Evolutionary conservation across 2,329 filamentous ascomycete genomes (phyloP), one percentile per base, ranked within the genome.

Genomic region (Rugonectria rugulosa): DNA sequence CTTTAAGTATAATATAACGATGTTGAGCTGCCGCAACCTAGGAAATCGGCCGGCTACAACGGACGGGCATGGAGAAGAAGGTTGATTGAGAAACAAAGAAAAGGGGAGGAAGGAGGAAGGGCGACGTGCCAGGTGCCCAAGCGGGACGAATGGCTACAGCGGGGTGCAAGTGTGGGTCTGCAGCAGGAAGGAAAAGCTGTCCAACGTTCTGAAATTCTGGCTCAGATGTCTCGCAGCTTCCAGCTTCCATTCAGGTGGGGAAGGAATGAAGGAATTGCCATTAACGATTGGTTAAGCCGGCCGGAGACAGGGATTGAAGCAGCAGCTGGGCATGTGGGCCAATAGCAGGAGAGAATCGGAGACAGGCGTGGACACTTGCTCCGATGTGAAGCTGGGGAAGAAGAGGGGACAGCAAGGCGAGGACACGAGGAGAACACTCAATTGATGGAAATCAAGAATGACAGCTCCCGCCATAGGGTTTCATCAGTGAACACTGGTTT

Each of bases 241-340:
- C n/a, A 49, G 45, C 31, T 44, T 9, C 12, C n/a, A n/a, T n/a
- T n/a, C n/a, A 12, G 20, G 41, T 56, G 53, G 53, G 10, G 40
- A 23, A 8, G 34, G 40, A 6, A 5, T 10, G 32, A 21, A 36
- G 34, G 40, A 46, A 56, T 56, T 50, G 53, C 34, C 40, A 15
- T 23, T 21, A 29, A 15, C 46, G 46, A 20, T 56, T 50, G 46
- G 53, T n/a, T 49, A 27, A 7, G 3, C 14, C 14, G 5, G 43
- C 12, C 31, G 34, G 41, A 42, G 26, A 46, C 17, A 9, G 42
- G 8, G 14, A 38, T 31, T n/a, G 15, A 21, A 31, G 8, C 20
- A 21, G 2, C 15, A 31, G 32, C 20, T 41, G 11, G 14, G 21
- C n/a, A 11, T 15, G 41, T 26, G 34, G 53, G 34, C 46, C 45